Percentiles rank a stretch among this genome's conserved stretches.
These are phyloP conservation scores for Apiospora pterosperma DNA, from an alignment of 2,329 filamentous ascomycete species.

Conservation along the genomic window DNA sequence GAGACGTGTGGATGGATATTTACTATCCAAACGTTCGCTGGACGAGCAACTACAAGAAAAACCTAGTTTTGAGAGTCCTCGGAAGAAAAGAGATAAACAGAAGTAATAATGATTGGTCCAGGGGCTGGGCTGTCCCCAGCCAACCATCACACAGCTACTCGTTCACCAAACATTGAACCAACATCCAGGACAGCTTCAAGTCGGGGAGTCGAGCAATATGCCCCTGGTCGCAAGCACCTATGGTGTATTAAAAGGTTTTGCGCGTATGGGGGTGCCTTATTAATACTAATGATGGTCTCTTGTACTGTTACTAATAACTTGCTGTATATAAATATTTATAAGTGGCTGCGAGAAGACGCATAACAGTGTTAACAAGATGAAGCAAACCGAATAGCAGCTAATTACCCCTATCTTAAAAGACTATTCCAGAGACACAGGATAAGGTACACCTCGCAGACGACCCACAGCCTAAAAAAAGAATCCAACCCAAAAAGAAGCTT, in stretches of 20 bases:
- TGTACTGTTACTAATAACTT: too few relatives aligned
- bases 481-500: neutral
- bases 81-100: neutral
- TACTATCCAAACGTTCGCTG: too few relatives aligned
- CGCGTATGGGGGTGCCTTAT: too few relatives aligned
- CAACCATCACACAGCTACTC: neutral
- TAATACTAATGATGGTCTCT: too few relatives aligned
- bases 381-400: neutral
- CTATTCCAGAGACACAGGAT: neutral
- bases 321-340: neutral
- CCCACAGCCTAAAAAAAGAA: neutral
- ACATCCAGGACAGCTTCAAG: too few relatives aligned
- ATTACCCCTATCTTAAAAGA: too few relatives aligned
- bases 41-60: too few relatives aligned
- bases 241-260: too few relatives aligned
- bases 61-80: too few relatives aligned
- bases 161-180: too few relatives aligned
- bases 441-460: neutral
- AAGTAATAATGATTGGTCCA: neutral
- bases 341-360: neutral
- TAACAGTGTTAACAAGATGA: neutral
- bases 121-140: neutral
- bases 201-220: too few relatives aligned
- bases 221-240: too few relatives aligned
- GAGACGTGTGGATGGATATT: neutral